These are phyloP conservation scores for Trichoderma brevicompactum DNA, from an alignment of 2,329 filamentous ascomycete species.

Conservation along the genomic window DNA sequence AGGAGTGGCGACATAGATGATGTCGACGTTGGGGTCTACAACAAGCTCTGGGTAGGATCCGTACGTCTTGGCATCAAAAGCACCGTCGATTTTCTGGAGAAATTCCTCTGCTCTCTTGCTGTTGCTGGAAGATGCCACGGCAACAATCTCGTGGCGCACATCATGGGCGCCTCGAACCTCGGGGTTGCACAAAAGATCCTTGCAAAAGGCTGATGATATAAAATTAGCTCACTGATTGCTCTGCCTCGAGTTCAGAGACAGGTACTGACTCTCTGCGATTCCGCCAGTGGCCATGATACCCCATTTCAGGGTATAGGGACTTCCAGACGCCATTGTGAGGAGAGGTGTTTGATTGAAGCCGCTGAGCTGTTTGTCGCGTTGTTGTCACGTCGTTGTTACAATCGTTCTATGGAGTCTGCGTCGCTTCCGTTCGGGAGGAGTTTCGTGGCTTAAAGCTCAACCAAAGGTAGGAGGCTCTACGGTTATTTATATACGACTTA, in stretches of 20 bases:
- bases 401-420: neutral
- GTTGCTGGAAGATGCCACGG: slow-evolving; percentile 79
- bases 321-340: slow-evolving; percentile 17
- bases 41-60: slow-evolving; percentile 83
- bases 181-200: slow-evolving; percentile 78
- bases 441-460: neutral
- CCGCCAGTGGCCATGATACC: slow-evolving; percentile 65
- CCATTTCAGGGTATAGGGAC: slow-evolving; percentile 57
- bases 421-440: neutral
- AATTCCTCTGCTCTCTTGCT: slow-evolving; percentile 71
- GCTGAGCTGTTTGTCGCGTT: neutral
- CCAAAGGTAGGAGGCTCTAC: neutral
- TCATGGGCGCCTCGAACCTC: slow-evolving; percentile 70
- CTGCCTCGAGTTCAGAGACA: neutral
- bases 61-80: slow-evolving; percentile 70
- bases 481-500: slow-evolving; percentile 9
- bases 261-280: slow-evolving; percentile 60
- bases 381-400: neutral
- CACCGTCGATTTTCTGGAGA: slow-evolving; percentile 71
- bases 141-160: slow-evolving; percentile 75
- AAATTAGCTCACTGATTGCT: neutral
- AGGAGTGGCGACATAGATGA: slow-evolving; percentile 87
- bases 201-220: slow-evolving; percentile 61
- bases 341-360: neutral
- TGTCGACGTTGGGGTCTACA: slow-evolving; percentile 76